phyloP scores from a whole-genome alignment of 805 yeast species.

The Candida coquimbonensis region DNA sequence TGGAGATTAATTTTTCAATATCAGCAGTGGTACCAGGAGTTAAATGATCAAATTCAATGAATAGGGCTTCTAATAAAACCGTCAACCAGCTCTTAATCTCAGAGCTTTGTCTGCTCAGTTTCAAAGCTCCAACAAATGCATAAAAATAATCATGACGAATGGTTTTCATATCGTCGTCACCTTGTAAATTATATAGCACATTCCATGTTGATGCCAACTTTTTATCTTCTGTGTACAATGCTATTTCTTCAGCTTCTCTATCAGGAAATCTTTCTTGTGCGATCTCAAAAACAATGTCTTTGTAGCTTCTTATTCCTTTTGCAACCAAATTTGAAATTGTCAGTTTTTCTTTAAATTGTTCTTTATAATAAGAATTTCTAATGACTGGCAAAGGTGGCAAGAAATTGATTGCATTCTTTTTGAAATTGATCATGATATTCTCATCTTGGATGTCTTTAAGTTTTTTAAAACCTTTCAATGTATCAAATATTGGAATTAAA shows the following conservation, averaged over 20 bases:
- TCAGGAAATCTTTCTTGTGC: constrained; percentile 4
- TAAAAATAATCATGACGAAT: constrained; percentile 6
- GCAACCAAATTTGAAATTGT: not conserved
- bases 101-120: not conserved
- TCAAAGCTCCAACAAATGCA: constrained; percentile 8
- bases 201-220: constrained; percentile 5
- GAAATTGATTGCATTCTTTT: not conserved
- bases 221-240: not conserved
- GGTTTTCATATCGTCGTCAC: not conserved
- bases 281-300: constrained; percentile 1
- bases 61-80: constrained; percentile 5
- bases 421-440: not conserved
- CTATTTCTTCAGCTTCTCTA: constrained; percentile 3
- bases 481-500: constrained; percentile 3
- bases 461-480: not conserved
- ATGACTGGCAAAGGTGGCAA: not conserved
- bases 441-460: not conserved
- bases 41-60: not conserved
- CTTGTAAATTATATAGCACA: not conserved
- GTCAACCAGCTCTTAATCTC: constrained; percentile 6
- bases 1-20: not conserved
- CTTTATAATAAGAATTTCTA: not conserved
- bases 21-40: not conserved
- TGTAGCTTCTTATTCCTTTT: constrained; percentile 5
- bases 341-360: constrained; percentile 1